These are phyloP conservation scores for Eremomyces bilateralis DNA, from an alignment of 495 filamentous ascomycete species.

Conservation along the genomic window DNA sequence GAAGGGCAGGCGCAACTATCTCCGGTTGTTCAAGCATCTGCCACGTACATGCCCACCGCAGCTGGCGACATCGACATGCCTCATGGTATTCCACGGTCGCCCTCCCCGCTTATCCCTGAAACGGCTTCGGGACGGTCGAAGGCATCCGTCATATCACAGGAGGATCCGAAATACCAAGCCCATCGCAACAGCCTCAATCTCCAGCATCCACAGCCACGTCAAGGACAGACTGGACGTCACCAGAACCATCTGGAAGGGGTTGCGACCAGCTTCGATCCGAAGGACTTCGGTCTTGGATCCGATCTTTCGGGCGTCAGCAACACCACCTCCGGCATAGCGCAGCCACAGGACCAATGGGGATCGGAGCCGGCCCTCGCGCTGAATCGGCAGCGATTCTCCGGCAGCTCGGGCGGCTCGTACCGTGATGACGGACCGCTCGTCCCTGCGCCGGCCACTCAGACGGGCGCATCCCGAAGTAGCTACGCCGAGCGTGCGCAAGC, in stretches of 20 bases:
- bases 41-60: neutral
- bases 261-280: slow-evolving; percentile 41
- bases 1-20: slow-evolving; percentile 21
- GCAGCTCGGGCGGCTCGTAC: slow-evolving; percentile 8
- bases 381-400: slow-evolving; percentile 16
- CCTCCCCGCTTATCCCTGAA: slow-evolving; percentile 37
- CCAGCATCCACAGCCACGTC: slow-evolving; percentile 76
- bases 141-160: too few species aligned
- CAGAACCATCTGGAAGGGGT: slow-evolving; percentile 61
- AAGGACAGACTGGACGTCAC: slow-evolving; percentile 61
- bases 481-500: slow-evolving; percentile 7
- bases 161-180: slow-evolving; percentile 77
- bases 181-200: slow-evolving; percentile 77
- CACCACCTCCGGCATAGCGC: slow-evolving; percentile 33
- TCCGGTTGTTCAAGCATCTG: slow-evolving; percentile 5
- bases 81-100: slow-evolving; percentile 22
- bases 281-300: slow-evolving; percentile 6
- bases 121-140: too few species aligned
- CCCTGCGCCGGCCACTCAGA: too few species aligned
- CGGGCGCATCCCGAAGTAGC: too few species aligned
- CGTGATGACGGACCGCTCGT: slow-evolving; percentile 18
- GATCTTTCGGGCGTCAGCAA: neutral
- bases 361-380: slow-evolving; percentile 17
- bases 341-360: slow-evolving; percentile 53
- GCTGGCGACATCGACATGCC: neutral